Percentiles rank a stretch among this genome's conserved stretches.
Evolutionary conservation across 2,329 filamentous ascomycete species (phyloP).

Genomic region (Clarireedia paspali): DNA sequence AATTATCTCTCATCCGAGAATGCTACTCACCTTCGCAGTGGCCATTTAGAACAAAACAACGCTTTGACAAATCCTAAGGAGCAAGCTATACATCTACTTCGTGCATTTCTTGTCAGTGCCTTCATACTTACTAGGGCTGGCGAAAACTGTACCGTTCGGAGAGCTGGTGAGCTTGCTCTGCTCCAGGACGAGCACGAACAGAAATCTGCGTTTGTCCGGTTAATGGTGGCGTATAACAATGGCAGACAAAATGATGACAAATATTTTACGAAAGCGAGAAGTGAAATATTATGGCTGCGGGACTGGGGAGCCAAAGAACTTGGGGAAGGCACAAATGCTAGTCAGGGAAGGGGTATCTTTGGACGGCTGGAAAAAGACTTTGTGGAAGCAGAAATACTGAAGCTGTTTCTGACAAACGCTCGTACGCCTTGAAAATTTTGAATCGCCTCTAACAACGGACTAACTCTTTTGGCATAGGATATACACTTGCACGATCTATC

Average conservation of each 20-base stretch:
- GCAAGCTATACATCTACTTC: slow-evolving; percentile 49
- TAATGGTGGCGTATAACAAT: slow-evolving; percentile 34
- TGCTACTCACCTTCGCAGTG: slow-evolving; percentile 39
- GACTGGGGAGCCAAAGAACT: slow-evolving; percentile 55
- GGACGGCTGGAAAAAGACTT: slow-evolving; percentile 51
- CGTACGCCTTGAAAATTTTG: slow-evolving; percentile 37
- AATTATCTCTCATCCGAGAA: slow-evolving; percentile 34
- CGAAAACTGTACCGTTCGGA: slow-evolving; percentile 40
- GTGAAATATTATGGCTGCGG: slow-evolving; percentile 65
- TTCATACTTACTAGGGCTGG: slow-evolving; percentile 47
- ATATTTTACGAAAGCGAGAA: slow-evolving; percentile 54
- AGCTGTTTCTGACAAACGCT: slow-evolving; percentile 52
- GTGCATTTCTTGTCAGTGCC: slow-evolving; percentile 55
- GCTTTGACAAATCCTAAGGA: slow-evolving; percentile 53
- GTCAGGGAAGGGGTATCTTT: slow-evolving; percentile 41
- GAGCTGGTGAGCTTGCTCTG: slow-evolving; percentile 56
- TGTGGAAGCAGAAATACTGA: slow-evolving; percentile 66
- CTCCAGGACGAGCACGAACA: slow-evolving; percentile 59
- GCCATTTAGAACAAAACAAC: slow-evolving; percentile 53
- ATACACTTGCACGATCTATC: slow-evolving; percentile 53
- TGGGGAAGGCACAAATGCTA: slow-evolving; percentile 27
- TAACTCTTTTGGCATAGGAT: slow-evolving; percentile 37
- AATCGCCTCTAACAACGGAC: not conserved
- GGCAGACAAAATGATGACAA: slow-evolving; percentile 50
- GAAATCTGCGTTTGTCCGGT: slow-evolving; percentile 45